phyloP scores from a whole-genome alignment of 2,329 filamentous ascomycete genomes.

The Hypoxylon sp. region DNA sequence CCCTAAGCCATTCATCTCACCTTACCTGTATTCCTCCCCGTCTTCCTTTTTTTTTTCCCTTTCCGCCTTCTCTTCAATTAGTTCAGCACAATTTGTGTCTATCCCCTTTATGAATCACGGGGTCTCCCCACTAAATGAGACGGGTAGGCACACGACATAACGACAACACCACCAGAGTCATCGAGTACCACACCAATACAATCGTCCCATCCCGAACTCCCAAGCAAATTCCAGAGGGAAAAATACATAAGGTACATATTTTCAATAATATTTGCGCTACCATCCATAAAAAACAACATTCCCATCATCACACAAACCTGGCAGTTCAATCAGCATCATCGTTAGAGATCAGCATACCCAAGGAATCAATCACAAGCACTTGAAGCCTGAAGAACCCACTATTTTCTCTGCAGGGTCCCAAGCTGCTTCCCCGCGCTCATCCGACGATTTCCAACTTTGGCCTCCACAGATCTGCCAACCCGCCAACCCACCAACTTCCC shows the following conservation, averaged over 20 bases:
- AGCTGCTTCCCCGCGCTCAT: slow-evolving; percentile 41
- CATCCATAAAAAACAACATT: slow-evolving; percentile 26
- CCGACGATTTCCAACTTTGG: slow-evolving; percentile 38
- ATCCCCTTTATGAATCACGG: slow-evolving; percentile 31
- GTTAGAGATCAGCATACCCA: slow-evolving; percentile 36
- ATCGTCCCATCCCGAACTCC: slow-evolving; percentile 8
- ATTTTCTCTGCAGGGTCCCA: slow-evolving; percentile 44
- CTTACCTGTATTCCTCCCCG: neutral
- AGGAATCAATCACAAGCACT: slow-evolving; percentile 30
- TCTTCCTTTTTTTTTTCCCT: neutral
- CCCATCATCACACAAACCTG: slow-evolving; percentile 19
- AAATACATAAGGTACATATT: slow-evolving; percentile 10
- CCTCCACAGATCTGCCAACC: slow-evolving; percentile 41
- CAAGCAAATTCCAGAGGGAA: neutral
- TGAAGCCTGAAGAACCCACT: slow-evolving; percentile 29
- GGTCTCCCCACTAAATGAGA: slow-evolving; percentile 40
- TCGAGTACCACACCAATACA: slow-evolving; percentile 18
- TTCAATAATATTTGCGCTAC: slow-evolving; percentile 13
- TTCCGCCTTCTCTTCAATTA: neutral
- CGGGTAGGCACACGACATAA: slow-evolving; percentile 43
- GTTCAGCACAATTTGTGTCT: slow-evolving; percentile 7
- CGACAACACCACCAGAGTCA: slow-evolving; percentile 35
- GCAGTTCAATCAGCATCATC: slow-evolving; percentile 29
- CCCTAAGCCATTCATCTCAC: slow-evolving; percentile 18
- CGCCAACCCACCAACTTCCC: slow-evolving; percentile 13